Base-by-base conservation (phyloP, 805 yeast genomes). In the Pichia nakasei region DNA sequence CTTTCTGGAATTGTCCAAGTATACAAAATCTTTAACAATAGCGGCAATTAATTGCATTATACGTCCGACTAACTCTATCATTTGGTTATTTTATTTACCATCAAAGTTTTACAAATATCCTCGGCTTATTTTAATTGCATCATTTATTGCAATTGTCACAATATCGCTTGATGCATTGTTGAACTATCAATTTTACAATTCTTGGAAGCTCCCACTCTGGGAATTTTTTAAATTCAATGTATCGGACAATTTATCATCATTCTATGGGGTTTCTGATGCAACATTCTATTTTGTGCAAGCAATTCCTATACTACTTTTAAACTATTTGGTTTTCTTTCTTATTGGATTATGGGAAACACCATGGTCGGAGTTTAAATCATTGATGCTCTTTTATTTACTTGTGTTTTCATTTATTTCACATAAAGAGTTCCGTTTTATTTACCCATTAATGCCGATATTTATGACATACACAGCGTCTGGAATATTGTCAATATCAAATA, bases 401-500 rank as follows among this genome's bases (percentile, higher is more conserved):
- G 66, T 70, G 0, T 86, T 84, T 52, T 84, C 96, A 0, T 41
- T 67, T 2, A 73, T 93, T 18, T 66, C 73, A 11, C 99, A 93
- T 61, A 93, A 93, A 58, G 99, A 93, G 58, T 84, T 88, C 53
- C 72, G 99, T 38, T 93, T 93, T 59, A 69, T 94, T 17, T 87
- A 82, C 52, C 95, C 94, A 2, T 57, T 93, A 42, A 80, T 85
- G 63, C 97, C 98, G 1, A 54, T 86, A 2, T 63, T 87, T 48
- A 66, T 82, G 15, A 44, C 76, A 2, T 58, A 78, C 20, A 60
- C 80, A 0, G 72, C 85, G 0, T 57, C 59, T 32, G 73, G 74
- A 1, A 48, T 64, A 11, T 32, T 43, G 3, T 37, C 48, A 17
- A 6, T 54, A 5, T 32, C 48, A 1, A 32, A 37, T 27, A 41